Base-by-base conservation (phyloP, 192 early-diverging fungal genomes). In the Rhizoclosmatium sp. region DNA sequence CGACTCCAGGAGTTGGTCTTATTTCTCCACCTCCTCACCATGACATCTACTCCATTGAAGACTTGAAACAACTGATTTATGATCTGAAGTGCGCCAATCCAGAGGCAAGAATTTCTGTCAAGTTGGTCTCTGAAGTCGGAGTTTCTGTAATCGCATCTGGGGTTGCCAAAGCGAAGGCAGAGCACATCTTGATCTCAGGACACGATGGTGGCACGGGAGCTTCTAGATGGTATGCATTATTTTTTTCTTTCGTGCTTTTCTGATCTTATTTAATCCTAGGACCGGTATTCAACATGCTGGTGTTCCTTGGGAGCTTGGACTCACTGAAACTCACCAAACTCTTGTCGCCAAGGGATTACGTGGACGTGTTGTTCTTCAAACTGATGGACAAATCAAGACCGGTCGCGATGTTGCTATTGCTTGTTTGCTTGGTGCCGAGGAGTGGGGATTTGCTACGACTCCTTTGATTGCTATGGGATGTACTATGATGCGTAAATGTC, bases 141-240 rank as follows among this genome's bases (percentile, higher is more conserved):
- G 95, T 99, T 46, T 97, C 97, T 80, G 95, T 99, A 46, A 94
- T 99, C 76, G 98, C 98, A 19, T 90, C 94, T 21, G 98, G 98
- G 82, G 98, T 99, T 40, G 96, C 93, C 73, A 99, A 99, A 86
- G 98, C 98, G 42, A 92, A 94, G 76, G 96, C 98, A 4, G 96
- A 98, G 82, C 97, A 98, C 86, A 96, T 99, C 66, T 86, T 99
- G 67, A 90, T 91, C 65, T 91, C 90, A 45, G 98, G 98, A 23
- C 98, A 99, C 82, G 98, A 99, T 84, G 98, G 98, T 87, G 98
- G 98, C 80, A 99, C 98, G 16, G 98, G 98, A 73, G 98, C 98
- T 19, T 93, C 93, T 31, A 92, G 96, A 69, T 99, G 85, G 85
- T 75, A 64, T 59, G 71, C 39, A 51, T 31, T 41, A 59, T n/a